Conservation (phyloP, 75 land plant genomes). For the Pinus taeda region DNA sequence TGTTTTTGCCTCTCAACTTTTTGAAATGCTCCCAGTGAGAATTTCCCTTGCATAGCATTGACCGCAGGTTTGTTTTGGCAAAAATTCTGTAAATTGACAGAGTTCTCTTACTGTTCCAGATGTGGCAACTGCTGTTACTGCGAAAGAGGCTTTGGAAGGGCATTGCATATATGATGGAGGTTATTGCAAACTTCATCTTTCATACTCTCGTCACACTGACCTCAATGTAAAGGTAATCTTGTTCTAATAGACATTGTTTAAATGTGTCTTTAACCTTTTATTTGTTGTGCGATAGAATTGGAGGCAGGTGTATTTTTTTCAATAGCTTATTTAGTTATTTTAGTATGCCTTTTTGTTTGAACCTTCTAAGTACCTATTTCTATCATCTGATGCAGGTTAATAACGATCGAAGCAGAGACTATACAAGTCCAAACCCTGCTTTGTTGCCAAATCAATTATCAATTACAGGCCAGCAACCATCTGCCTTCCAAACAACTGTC, state of each 20-base stretch:
- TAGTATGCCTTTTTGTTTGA: too few relatives aligned
- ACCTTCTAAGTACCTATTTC: too few relatives aligned
- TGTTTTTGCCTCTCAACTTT: too few relatives aligned
- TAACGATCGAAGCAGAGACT: conserved; percentile 76
- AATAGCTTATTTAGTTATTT: too few relatives aligned
- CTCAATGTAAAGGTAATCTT: conserved; percentile 47
- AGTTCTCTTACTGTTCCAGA: conserved; percentile 18
- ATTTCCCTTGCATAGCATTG: too few relatives aligned
- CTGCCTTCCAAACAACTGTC: conserved; percentile 10
- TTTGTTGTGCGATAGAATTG: too few relatives aligned
- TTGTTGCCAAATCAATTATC: conserved; percentile 45
- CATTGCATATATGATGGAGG: conserved; percentile 64
- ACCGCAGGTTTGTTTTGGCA: too few relatives aligned
- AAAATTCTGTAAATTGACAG: too few relatives aligned
- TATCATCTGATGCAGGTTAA: conserved; percentile 45
- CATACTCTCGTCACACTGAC: conserved; percentile 59
- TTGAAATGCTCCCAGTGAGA: too few relatives aligned
- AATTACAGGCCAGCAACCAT: conserved; percentile 43
- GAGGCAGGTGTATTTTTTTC: too few relatives aligned
- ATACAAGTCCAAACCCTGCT: conserved; percentile 43
- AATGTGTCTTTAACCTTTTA: too few relatives aligned
- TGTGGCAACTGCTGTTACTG: conserved; percentile 35
- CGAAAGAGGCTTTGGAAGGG: conserved; percentile 47
- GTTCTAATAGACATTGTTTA: background rate
- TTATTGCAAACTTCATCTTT: conserved; percentile 50